Evolutionary conservation across 371 early-diverging fungal species (phyloP).

Genomic region (Saksenaea vasiformis): DNA sequence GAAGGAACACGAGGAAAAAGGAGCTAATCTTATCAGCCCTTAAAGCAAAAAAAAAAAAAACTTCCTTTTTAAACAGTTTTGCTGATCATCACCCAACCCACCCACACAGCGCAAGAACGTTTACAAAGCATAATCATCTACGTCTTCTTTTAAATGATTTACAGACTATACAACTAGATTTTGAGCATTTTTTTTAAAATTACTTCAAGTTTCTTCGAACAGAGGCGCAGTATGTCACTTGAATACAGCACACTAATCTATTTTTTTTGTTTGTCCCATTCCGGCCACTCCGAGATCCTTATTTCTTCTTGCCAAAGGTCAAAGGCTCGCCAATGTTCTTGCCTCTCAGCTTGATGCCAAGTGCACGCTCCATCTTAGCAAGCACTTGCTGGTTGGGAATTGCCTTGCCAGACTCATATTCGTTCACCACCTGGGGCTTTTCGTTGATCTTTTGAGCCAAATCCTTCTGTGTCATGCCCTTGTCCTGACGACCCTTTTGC

Average conservation of each 20-base stretch:
- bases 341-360: slow-evolving; percentile 92
- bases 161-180: not conserved
- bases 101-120: too few species aligned
- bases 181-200: not conserved
- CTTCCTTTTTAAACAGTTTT: not conserved
- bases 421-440: slow-evolving; percentile 81
- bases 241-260: not conserved
- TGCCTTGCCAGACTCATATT: slow-evolving; percentile 89
- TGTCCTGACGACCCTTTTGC: slow-evolving; percentile 76
- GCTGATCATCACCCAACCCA: too few species aligned
- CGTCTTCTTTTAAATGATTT: slow-evolving; percentile 5
- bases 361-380: slow-evolving; percentile 85
- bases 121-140: slow-evolving; percentile 2
- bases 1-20: not conserved
- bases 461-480: slow-evolving; percentile 88
- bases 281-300: slow-evolving; percentile 7
- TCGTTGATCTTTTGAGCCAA: slow-evolving; percentile 83
- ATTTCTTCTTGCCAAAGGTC: slow-evolving; percentile 69
- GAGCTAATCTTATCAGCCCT: not conserved
- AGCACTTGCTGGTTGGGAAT: slow-evolving; percentile 93
- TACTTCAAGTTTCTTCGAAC: not conserved
- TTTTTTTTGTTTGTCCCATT: not conserved
- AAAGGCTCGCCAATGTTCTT: slow-evolving; percentile 80
- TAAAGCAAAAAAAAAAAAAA: not conserved
- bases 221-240: not conserved